A percentile compares a stretch with the other conserved stretches of the same genome.
Evolutionary conservation across 768 basidiomycete species (phyloP).

Genomic region (Lactarius sanguifluus): DNA sequence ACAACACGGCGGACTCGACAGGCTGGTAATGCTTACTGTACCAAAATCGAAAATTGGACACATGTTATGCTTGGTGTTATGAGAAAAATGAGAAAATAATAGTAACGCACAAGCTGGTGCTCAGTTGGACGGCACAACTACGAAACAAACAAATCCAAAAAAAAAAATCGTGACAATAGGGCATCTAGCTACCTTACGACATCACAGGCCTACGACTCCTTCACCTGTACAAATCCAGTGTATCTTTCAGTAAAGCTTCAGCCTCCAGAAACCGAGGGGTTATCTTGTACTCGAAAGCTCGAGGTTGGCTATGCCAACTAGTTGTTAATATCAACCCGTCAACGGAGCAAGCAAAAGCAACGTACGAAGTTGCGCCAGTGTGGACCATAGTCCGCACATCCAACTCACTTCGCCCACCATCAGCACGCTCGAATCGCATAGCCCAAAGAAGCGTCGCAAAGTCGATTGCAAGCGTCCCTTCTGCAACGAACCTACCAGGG

Average conservation of each 20-base stretch:
- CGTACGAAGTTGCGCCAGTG: neutral
- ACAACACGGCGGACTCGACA: neutral
- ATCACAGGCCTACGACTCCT: no score
- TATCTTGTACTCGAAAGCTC: neutral
- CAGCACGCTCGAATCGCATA: neutral
- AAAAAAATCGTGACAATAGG: no score
- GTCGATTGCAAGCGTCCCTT: neutral
- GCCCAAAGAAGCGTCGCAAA: neutral
- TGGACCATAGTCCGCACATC: neutral
- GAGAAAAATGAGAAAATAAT: no score
- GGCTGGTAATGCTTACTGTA: no score
- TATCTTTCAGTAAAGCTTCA: neutral
- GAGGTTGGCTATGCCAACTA: neutral
- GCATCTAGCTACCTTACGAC: no score
- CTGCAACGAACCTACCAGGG: neutral
- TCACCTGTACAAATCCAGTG: neutral
- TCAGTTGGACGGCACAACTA: no score
- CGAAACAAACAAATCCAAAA: no score
- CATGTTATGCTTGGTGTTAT: no score
- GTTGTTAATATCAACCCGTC: neutral
- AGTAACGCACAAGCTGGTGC: no score
- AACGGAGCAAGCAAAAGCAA: neutral
- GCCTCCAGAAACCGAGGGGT: neutral
- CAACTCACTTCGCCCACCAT: neutral
- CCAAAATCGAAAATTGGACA: no score